These are phyloP conservation scores for Cicer cuneatum DNA, from an alignment of 306 rosid genomes.

Conservation along the genomic window DNA sequence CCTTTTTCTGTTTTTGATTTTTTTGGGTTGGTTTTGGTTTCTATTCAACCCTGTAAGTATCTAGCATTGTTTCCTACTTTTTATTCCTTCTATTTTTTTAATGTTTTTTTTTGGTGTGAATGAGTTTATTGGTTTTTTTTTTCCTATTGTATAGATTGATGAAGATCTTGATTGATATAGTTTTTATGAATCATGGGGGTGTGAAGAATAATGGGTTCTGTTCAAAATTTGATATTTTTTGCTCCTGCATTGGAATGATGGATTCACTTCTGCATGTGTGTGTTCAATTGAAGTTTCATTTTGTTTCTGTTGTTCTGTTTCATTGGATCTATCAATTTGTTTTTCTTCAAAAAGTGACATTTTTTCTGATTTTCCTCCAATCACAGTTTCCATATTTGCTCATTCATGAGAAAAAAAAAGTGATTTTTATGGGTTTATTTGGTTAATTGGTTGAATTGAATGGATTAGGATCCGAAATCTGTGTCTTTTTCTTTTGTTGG, in stretches of 20 bases:
- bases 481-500: conserved; percentile 8
- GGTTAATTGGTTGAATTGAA: conserved; percentile 48
- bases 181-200: conserved; percentile 30
- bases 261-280: conserved; percentile 42
- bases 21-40: conserved; percentile 46
- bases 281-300: conserved; percentile 42
- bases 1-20: conserved; percentile 21
- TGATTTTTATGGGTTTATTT: conserved; percentile 39
- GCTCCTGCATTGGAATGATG: conserved; percentile 42
- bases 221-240: conserved; percentile 34
- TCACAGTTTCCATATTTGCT: conserved; percentile 26
- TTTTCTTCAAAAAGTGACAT: background rate
- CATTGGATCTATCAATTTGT: conserved; percentile 42
- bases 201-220: conserved; percentile 41
- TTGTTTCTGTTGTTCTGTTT: conserved; percentile 42
- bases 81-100: background rate
- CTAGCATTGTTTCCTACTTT: conserved; percentile 20
- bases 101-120: conserved; percentile 28
- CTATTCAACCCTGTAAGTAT: conserved; percentile 65
- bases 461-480: conserved; percentile 51
- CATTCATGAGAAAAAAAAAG: conserved; percentile 13
- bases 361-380: conserved; percentile 34
- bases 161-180: conserved; percentile 45
- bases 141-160: conserved; percentile 9
- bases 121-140: conserved; percentile 9